Conservation (phyloP, 306 rosid genomes). For the Citrullus colocynthis region DNA sequence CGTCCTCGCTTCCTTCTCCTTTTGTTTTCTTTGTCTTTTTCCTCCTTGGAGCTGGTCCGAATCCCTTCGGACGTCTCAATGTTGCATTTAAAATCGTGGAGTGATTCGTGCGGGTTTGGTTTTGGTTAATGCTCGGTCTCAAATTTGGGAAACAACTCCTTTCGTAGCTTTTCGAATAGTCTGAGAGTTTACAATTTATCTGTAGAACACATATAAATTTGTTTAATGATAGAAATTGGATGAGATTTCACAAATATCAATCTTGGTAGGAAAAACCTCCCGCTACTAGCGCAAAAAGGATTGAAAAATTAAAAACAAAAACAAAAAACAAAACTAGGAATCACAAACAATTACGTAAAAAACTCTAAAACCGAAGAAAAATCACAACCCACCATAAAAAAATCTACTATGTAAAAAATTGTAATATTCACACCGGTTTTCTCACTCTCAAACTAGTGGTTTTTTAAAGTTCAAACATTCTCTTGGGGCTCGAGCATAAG, state of each 20-base stretch:
- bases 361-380: too few species aligned
- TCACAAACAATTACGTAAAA: too few species aligned
- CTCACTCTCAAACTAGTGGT: too few species aligned
- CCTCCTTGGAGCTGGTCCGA: conserved; percentile 51
- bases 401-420: too few species aligned
- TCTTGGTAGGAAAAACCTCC: too few species aligned
- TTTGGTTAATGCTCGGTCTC: conserved; percentile 11
- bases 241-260: not conserved
- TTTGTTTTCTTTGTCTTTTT: conserved; percentile 21
- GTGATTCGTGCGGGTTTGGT: conserved; percentile 11
- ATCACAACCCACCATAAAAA: too few species aligned
- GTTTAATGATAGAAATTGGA: not conserved
- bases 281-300: too few species aligned
- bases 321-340: too few species aligned
- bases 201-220: not conserved
- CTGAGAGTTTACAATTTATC: not conserved
- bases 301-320: too few species aligned
- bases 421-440: too few species aligned
- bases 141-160: conserved; percentile 19
- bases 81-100: conserved; percentile 33
- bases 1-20: conserved; percentile 17
- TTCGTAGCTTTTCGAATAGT: conserved; percentile 4
- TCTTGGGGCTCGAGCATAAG: too few species aligned
- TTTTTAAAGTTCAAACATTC: too few species aligned
- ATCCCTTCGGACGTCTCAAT: conserved; percentile 50